Percentiles rank a stretch among this genome's conserved stretches.
phyloP scores from a whole-genome alignment of 2,329 filamentous ascomycete genomes.

The Colletotrichum cuscutae region DNA sequence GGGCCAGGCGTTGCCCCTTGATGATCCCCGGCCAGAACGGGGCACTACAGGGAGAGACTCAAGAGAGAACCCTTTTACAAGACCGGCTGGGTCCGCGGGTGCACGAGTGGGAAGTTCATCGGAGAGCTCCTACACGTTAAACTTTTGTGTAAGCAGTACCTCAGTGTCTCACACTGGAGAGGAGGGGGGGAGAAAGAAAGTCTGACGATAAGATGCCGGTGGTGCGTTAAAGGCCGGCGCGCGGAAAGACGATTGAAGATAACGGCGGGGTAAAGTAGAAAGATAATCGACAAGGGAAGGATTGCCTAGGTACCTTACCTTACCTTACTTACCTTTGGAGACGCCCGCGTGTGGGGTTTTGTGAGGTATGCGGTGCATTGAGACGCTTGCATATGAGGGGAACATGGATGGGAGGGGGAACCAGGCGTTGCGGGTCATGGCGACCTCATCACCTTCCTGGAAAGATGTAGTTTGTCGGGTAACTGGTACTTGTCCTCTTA shows the following conservation, averaged over 20 bases:
- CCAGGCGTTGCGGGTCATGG: constrained; percentile 18
- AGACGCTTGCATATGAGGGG: constrained; percentile 14
- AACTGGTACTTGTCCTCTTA: constrained; percentile 16
- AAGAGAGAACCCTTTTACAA: not conserved
- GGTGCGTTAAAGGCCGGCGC: not conserved
- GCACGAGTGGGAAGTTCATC: constrained; percentile 3
- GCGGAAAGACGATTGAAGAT: constrained; percentile 14
- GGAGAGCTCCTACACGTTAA: constrained; percentile 31
- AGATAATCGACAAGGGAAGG: constrained; percentile 17
- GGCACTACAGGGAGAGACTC: not conserved
- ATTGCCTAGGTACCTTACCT: not conserved
- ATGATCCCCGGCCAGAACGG: constrained; percentile 12
- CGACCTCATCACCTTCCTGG: constrained; percentile 34
- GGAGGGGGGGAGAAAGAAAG: not conserved
- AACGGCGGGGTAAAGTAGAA: constrained; percentile 35
- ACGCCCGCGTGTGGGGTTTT: constrained; percentile 24
- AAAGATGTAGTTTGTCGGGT: constrained; percentile 26
- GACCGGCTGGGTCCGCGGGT: constrained; percentile 9
- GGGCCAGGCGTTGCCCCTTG: not conserved
- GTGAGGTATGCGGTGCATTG: not conserved
- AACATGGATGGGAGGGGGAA: constrained; percentile 11
- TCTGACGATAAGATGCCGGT: constrained; percentile 15
- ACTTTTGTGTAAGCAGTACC: constrained; percentile 17
- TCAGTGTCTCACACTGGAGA: not conserved
- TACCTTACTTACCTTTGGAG: constrained; percentile 9